Percentiles rank a stretch among this genome's conserved stretches.
Conservation (phyloP, 345 rosid genomes). For the Chamaenerion angustifolium region DNA sequence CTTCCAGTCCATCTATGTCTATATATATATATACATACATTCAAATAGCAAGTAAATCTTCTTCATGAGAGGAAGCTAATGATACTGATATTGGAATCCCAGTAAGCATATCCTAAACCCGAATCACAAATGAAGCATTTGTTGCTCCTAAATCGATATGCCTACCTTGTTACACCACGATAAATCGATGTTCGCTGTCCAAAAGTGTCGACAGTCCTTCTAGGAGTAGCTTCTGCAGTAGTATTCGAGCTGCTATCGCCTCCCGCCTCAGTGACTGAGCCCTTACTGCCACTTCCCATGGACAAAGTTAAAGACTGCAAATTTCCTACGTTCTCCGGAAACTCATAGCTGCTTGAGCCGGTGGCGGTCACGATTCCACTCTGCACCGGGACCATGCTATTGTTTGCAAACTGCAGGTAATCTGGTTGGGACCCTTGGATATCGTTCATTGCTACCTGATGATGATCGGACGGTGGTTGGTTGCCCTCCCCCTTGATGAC, state of each 20-base stretch:
- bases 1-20: constrained; percentile 99
- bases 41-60: too few relatives aligned
- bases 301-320: constrained; percentile 77
- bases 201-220: constrained; percentile 80
- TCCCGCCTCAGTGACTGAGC: constrained; percentile 47
- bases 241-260: constrained; percentile 37
- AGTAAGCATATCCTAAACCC: too few relatives aligned
- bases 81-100: too few relatives aligned
- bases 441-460: constrained; percentile 35
- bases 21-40: background rate
- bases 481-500: constrained; percentile 61
- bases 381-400: constrained; percentile 42
- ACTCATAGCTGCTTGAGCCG: constrained; percentile 29
- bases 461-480: constrained; percentile 40
- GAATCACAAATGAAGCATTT: background rate
- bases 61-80: too few relatives aligned
- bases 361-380: constrained; percentile 25
- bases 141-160: too few relatives aligned
- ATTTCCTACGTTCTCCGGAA: constrained; percentile 55
- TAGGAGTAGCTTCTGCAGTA: constrained; percentile 55
- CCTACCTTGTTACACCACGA: constrained; percentile 97
- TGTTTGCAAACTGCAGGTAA: constrained; percentile 33
- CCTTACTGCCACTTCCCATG: constrained; percentile 84
- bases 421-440: constrained; percentile 50
- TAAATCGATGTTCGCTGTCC: constrained; percentile 96